phyloP scores from a whole-genome alignment of 2,329 filamentous ascomycete genomes.

The Pseudogymnoascus sp. region DNA sequence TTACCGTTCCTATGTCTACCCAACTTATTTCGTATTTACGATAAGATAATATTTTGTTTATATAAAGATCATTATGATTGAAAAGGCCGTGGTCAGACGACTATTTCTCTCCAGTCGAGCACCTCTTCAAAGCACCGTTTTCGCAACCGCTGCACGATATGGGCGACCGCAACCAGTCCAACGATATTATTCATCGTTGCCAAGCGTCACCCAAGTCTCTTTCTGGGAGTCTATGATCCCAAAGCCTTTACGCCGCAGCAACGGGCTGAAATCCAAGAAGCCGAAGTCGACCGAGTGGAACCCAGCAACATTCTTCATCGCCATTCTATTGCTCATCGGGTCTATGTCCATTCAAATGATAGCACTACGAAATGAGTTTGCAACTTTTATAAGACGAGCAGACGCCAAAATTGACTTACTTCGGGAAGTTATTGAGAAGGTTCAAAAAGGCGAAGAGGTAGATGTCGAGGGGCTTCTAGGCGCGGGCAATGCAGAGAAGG shows the following conservation, averaged over 20 bases:
- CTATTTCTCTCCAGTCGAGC: neutral
- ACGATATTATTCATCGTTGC: constrained; percentile 34
- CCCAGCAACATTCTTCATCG: constrained; percentile 73
- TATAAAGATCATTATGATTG: neutral
- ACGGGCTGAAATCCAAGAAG: constrained; percentile 31
- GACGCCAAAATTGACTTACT: constrained; percentile 72
- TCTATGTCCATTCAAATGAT: constrained; percentile 95
- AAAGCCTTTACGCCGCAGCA: constrained; percentile 50
- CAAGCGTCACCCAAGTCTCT: constrained; percentile 23
- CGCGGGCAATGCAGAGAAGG: constrained; percentile 65
- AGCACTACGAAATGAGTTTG: constrained; percentile 66
- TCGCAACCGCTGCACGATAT: neutral
- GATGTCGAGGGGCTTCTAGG: constrained; percentile 80
- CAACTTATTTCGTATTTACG: neutral
- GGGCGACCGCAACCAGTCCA: constrained; percentile 11
- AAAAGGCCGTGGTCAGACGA: neutral
- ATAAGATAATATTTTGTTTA: neutral
- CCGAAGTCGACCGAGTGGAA: constrained; percentile 62
- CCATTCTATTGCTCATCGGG: constrained; percentile 79
- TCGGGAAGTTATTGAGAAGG: constrained; percentile 64
- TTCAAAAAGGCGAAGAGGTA: constrained; percentile 67
- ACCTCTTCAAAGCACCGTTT: neutral
- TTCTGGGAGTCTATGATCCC: constrained; percentile 67
- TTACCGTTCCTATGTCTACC: neutral
- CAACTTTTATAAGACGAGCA: constrained; percentile 64